Conservation (phyloP, 306 rosid species). For the Carpinus viminea region DNA sequence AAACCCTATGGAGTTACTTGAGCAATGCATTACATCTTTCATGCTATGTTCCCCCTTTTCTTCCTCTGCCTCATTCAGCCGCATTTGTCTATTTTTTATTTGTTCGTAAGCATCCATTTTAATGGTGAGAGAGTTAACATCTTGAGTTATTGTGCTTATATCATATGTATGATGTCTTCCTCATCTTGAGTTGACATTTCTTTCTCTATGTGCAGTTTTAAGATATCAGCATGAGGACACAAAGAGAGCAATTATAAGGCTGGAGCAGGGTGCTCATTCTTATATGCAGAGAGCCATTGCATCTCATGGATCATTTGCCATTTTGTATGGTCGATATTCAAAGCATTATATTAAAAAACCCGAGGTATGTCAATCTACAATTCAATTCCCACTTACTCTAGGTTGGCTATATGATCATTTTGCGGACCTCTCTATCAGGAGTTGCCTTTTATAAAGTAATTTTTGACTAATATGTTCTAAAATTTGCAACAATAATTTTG, state of each 20-base stretch:
- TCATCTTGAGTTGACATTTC: conserved; percentile 19
- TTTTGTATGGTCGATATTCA: conserved; percentile 67
- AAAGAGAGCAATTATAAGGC: conserved; percentile 69
- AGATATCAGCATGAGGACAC: conserved; percentile 68
- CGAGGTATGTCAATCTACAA: conserved; percentile 56
- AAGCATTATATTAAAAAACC: conserved; percentile 85
- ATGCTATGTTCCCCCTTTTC: not conserved
- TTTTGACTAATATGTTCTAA: not conserved
- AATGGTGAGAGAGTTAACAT: not conserved
- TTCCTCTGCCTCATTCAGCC: not conserved
- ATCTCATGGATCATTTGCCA: conserved; percentile 84
- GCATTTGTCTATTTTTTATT: not conserved
- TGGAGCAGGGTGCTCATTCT: conserved; percentile 83
- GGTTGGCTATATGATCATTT: conserved; percentile 7
- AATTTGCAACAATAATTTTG: not conserved
- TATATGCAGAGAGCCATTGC: conserved; percentile 76
- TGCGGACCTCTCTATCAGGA: not conserved
- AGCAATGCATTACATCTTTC: not conserved
- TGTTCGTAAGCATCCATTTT: not conserved
- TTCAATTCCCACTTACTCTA: conserved; percentile 3
- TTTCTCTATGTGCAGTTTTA: conserved; percentile 49
- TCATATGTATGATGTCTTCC: conserved; percentile 12
- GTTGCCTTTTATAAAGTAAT: not conserved
- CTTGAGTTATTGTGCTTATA: conserved; percentile 2
- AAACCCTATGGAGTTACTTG: not conserved